Evolutionary conservation across 2,329 filamentous ascomycete genomes (phyloP).

Genomic region (Alternaria triticina): DNA sequence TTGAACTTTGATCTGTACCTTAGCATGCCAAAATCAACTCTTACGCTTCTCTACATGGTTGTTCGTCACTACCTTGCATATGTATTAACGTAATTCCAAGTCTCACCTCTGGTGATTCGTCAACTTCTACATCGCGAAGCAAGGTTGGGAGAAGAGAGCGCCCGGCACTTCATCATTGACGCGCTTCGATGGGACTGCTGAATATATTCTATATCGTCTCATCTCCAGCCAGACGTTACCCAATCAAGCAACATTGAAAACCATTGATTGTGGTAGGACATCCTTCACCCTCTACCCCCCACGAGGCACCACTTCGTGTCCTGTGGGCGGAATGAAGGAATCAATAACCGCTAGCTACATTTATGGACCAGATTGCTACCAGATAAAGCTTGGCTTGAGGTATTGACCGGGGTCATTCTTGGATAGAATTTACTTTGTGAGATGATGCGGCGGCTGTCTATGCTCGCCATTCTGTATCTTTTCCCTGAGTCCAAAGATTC

Average conservation of each 20-base stretch:
- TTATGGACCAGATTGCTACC: not conserved
- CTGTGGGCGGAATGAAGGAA: not conserved
- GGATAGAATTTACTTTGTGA: no score
- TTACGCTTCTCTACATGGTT: not conserved
- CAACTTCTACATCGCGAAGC: not conserved
- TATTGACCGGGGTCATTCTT: no score
- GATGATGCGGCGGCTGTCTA: not conserved
- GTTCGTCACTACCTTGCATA: not conserved
- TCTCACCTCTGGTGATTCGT: not conserved
- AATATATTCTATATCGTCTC: not conserved
- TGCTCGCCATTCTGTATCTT: no score
- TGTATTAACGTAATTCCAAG: not conserved
- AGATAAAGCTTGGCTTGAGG: no score
- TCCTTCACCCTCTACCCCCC: not conserved
- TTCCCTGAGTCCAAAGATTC: not conserved
- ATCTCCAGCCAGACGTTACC: not conserved
- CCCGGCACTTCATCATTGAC: not conserved
- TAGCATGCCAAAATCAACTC: slow-evolving; percentile 27
- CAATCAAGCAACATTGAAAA: not conserved
- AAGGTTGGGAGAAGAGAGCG: not conserved
- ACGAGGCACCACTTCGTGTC: not conserved
- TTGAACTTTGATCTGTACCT: slow-evolving; percentile 30
- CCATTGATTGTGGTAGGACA: not conserved
- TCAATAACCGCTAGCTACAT: not conserved
- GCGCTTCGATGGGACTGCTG: not conserved